A percentile compares a stretch with the other conserved stretches of the same genome.
These are phyloP conservation scores for Tetrastigma voinierianum DNA, from an alignment of 164 flowering plant genomes.

Conservation along the genomic window DNA sequence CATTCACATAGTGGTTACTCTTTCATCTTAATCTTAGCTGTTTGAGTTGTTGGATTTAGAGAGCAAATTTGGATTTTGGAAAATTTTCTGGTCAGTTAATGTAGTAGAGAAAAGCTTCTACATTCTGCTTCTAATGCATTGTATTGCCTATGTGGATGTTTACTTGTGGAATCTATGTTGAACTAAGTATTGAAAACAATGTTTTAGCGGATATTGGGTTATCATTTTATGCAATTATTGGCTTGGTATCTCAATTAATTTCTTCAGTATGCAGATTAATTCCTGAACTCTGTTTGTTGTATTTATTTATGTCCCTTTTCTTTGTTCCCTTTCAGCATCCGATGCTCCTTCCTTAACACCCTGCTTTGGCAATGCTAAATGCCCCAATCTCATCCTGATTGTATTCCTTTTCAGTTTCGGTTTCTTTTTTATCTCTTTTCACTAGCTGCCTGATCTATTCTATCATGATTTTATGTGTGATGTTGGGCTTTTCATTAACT, in stretches of 20 bases:
- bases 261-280: no score
- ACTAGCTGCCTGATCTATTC: neutral
- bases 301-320: neutral
- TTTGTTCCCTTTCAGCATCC: neutral
- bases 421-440: neutral
- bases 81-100: no score
- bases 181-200: neutral
- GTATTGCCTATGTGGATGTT: neutral
- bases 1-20: neutral
- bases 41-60: neutral
- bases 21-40: neutral
- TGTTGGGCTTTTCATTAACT: neutral
- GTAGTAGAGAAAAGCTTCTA: neutral
- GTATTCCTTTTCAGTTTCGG: neutral
- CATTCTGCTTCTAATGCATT: neutral
- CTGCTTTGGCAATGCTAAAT: no score
- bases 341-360: no score
- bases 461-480: conserved; percentile 8
- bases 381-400: neutral
- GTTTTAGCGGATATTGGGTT: no score
- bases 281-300: no score
- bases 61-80: neutral
- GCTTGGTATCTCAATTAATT: no score
- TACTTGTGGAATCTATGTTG: neutral
- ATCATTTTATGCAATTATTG: no score